Evolutionary conservation across 768 basidiomycete genomes (phyloP).

Genomic region (Clitopilus passeckerianus): DNA sequence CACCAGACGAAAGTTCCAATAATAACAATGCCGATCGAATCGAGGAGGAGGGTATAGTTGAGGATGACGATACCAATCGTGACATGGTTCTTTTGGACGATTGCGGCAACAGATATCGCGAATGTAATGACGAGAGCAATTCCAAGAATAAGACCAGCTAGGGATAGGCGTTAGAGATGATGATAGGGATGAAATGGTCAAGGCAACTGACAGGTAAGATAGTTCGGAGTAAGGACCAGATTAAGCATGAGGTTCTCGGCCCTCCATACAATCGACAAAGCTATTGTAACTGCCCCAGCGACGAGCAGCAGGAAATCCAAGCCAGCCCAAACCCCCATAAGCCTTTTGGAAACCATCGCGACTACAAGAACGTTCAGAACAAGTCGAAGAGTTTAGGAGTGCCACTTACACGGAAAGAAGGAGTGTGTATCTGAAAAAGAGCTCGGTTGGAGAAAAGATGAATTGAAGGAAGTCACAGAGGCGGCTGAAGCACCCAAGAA

Average conservation of each 20-base stretch:
- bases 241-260: constrained; percentile 67
- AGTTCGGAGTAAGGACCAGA: constrained; percentile 53
- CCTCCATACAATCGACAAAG: constrained; percentile 70
- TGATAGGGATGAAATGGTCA: neutral
- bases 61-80: constrained; percentile 68
- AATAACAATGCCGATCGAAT: constrained; percentile 54
- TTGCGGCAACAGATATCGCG: constrained; percentile 62
- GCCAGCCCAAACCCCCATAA: constrained; percentile 70
- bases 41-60: constrained; percentile 68
- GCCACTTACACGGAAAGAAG: neutral
- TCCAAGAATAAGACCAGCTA: constrained; percentile 72
- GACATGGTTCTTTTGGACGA: constrained; percentile 66
- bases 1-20: constrained; percentile 80
- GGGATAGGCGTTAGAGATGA: neutral
- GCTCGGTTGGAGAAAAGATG: constrained; percentile 50
- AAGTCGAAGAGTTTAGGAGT: neutral
- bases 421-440: constrained; percentile 1
- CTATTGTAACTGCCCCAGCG: constrained; percentile 62
- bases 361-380: constrained; percentile 5
- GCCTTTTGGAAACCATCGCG: constrained; percentile 64
- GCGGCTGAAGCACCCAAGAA: constrained; percentile 34
- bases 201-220: constrained; percentile 52
- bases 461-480: constrained; percentile 27
- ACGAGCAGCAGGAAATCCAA: constrained; percentile 66
- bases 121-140: constrained; percentile 64